Percentiles rank a stretch among this genome's conserved stretches.
These are phyloP conservation scores for Brassica incana DNA, from an alignment of 345 rosid species.

Conservation along the genomic window DNA sequence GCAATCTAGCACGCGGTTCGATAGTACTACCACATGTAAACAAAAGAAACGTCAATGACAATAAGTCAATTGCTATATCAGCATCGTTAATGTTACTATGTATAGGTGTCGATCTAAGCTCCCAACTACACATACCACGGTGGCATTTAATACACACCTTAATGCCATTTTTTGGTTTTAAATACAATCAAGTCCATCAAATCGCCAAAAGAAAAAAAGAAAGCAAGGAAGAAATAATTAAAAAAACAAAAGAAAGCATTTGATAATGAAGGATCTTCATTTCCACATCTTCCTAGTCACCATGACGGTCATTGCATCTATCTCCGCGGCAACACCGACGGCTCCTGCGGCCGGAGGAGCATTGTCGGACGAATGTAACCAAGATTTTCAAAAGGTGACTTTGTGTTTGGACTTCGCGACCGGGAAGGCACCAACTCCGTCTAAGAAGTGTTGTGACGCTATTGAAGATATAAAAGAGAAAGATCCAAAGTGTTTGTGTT, in stretches of 20 bases:
- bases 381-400: slow-evolving; percentile 57
- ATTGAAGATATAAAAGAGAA: slow-evolving; percentile 50
- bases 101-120: slow-evolving; percentile 31
- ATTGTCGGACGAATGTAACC: slow-evolving; percentile 40
- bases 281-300: slow-evolving; percentile 25
- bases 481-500: slow-evolving; percentile 83
- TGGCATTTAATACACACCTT: slow-evolving; percentile 31
- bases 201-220: not conserved
- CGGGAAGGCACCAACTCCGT: slow-evolving; percentile 55
- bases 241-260: not conserved
- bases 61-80: not conserved
- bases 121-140: slow-evolving; percentile 37
- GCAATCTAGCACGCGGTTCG: too few species aligned
- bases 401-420: slow-evolving; percentile 63
- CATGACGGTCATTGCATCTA: slow-evolving; percentile 13
- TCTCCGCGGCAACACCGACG: slow-evolving; percentile 22
- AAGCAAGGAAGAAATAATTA: not conserved
- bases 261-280: slow-evolving; percentile 24
- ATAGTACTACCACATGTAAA: too few species aligned
- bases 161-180: slow-evolving; percentile 19
- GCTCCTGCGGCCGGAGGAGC: slow-evolving; percentile 22
- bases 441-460: slow-evolving; percentile 66
- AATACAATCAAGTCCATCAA: slow-evolving; percentile 22
- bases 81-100: slow-evolving; percentile 15
- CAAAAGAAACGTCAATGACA: not conserved